Evolutionary conservation across 441 rosid genomes (phyloP), one percentile per base, ranked within the genome.

Genomic region (Eutrema salsugineum): DNA sequence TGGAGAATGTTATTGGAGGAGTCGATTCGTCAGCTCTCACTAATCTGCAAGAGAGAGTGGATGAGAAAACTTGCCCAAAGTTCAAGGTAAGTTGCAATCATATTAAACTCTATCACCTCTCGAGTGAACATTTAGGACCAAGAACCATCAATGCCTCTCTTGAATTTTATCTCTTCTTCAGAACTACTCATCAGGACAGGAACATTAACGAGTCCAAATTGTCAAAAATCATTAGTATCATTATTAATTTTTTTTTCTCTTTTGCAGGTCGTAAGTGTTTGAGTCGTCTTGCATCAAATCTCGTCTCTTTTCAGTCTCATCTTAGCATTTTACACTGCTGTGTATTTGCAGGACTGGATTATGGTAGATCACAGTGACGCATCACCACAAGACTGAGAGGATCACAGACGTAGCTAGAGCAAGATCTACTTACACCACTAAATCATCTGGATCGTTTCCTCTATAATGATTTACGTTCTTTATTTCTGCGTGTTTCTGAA

Each of bases 1-100:
- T 82, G 74, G 58, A 81, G 72, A 72, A 43, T 15, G 15, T 84
- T 7, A 59, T 59, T 66, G 58, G 39, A 47, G 53, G 16, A 17
- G 66, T 20, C 38, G 6, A 16, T 30, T 6, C 76, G 73, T 46
- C 65, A 6, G 71, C 66, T 32, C 69, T 68, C 68, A 47, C 79
- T n/a, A 44, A 50, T 4, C 53, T 83, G 74, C 6, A 6, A 5
- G 6, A 1, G 33, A 30, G 7, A 30, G 33, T 30, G 33, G 33
- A 30, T 24, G 3, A 2, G 27, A 24, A 24, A 8, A 30, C 6
- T 30, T 30, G 33, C 8, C 33, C 33, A 30, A 30, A 30, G 8
- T 30, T 30, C 7, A 30, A 30, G 6, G 32, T 28, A 5, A 5
- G 32, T 28, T 30, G 32, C 32, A 28, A 28, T 1, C 5, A 4